These are phyloP conservation scores for Nasturtium officinale DNA, from an alignment of 345 rosid genomes.

Conservation along the genomic window DNA sequence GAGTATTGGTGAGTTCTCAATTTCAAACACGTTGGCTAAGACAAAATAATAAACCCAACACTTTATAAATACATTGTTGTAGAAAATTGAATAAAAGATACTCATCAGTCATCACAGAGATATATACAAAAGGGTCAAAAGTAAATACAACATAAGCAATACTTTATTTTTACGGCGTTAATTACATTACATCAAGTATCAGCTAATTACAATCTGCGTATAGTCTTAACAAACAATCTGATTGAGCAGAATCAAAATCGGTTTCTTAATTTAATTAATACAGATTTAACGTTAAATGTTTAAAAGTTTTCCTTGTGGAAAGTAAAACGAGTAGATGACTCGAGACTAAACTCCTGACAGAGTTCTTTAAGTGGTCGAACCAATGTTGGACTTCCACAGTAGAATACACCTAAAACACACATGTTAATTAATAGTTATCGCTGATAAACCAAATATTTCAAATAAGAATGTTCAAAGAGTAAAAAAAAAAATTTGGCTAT, in stretches of 20 bases:
- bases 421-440: conserved; percentile 6
- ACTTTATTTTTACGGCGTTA: conserved; percentile 21
- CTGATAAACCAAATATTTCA: background rate
- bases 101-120: conserved; percentile 10
- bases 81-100: background rate
- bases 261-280: conserved; percentile 7
- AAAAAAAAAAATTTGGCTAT: background rate
- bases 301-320: conserved; percentile 95
- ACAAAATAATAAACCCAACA: background rate
- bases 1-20: background rate
- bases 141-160: background rate
- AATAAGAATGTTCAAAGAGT: background rate
- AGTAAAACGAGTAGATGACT: conserved; percentile 76
- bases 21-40: background rate
- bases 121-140: background rate
- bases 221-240: conserved; percentile 7
- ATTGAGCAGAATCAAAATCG: conserved; percentile 19
- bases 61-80: background rate
- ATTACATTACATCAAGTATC: conserved; percentile 25
- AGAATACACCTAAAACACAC: conserved; percentile 77
- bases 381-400: conserved; percentile 88
- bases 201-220: conserved; percentile 29
- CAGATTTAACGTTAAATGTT: conserved; percentile 11
- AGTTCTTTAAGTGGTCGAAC: conserved; percentile 64
- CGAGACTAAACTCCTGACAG: conserved; percentile 78